Base-by-base conservation (phyloP, 345 rosid genomes). In the Hibiscus tridactylites region DNA sequence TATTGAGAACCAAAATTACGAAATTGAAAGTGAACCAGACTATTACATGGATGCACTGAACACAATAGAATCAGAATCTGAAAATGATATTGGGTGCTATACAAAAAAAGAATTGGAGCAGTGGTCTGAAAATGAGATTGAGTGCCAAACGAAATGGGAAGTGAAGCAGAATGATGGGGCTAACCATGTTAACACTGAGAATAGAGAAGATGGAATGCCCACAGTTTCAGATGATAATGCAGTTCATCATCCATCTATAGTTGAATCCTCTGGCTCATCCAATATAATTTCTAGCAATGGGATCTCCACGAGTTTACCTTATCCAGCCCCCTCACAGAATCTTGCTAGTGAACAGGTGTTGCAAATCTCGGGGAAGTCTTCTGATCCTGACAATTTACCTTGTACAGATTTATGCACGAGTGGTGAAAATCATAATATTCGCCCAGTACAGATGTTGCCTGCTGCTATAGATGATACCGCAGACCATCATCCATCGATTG, bases 31-130 rank as follows among this genome's bases (percentile, higher is more conserved):
- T 57, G 97, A 91, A 80, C 76, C 86, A 49, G 98, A 91, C 47
- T 76, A 85, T 72, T 91, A 72, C 61, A 78, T 84, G 85, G 98
- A 94, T 84, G 97, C 97, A 17, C 92, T 88, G 68, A 90, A 91
- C 77, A 85, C 86, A 13, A 87, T 95, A 31, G 97, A 95, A 72
- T 81, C 89, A 1, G 99, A 89, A 87, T 90, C 89, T 21, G 94
- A 87, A 74, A 79, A 21, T 65, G 87, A 87, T 68, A 56, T 74
- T 29, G 90, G 83, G 72, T 85, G 68, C 74, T 84, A 76, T 76
- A 84, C 83, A 12, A 87, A 85, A 81, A 81, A 44, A 71, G 86
- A 81, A 74, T 80, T 75, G 73, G 70, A 74, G 76, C 84, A 73
- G 62, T 74, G 29, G 75, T 78, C 63, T 21, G 19, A 44, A 56